Evolutionary conservation across 2,329 filamentous ascomycete species (phyloP).

Genomic region (Hymenoscyphus repandus): DNA sequence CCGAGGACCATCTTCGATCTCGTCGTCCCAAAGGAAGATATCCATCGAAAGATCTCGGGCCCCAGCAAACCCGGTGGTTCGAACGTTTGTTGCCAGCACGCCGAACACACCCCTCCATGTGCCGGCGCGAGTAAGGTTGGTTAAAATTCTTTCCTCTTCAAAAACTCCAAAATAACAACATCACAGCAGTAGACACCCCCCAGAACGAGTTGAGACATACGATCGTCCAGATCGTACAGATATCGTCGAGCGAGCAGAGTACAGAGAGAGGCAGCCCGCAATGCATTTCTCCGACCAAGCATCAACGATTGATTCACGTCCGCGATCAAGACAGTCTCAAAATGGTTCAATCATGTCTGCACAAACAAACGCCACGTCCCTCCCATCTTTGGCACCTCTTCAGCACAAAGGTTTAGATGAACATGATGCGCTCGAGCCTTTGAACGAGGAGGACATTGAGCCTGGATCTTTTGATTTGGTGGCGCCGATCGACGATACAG

Average conservation of each 20-base stretch:
- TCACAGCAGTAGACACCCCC: slow-evolving; percentile 2
- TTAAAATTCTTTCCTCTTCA: neutral
- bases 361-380: slow-evolving; percentile 25
- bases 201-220: slow-evolving; percentile 3
- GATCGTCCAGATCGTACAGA: neutral
- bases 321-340: slow-evolving; percentile 17
- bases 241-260: neutral
- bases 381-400: slow-evolving; percentile 22
- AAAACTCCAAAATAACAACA: neutral
- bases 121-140: slow-evolving; percentile 6
- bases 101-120: neutral
- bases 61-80: slow-evolving; percentile 1
- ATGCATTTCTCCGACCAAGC: slow-evolving; percentile 10
- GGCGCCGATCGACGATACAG: slow-evolving; percentile 34
- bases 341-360: slow-evolving; percentile 21
- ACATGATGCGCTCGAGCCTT: slow-evolving; percentile 44
- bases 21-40: neutral
- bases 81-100: slow-evolving; percentile 1
- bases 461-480: slow-evolving; percentile 50
- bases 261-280: neutral
- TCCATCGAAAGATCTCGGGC: neutral
- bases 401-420: slow-evolving; percentile 35
- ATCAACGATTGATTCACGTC: slow-evolving; percentile 17
- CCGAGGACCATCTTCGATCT: neutral
- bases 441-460: slow-evolving; percentile 42